Percentiles rank a stretch among this genome's conserved stretches.
Conservation (phyloP, 345 rosid species). For the Eucalyptus lansdowneana region DNA sequence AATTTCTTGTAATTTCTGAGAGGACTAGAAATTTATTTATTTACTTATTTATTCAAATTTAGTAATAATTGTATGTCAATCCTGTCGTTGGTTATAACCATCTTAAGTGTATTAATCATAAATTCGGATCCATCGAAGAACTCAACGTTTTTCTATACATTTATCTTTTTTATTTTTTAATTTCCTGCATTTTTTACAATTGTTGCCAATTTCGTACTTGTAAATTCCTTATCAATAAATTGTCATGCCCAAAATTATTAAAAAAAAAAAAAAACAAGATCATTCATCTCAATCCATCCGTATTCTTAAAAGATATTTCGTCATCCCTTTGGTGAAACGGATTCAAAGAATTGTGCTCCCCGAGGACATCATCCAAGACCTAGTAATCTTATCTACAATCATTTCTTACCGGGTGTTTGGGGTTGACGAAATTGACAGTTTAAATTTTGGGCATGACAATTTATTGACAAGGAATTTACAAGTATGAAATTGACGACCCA, state of each 20-base stretch:
- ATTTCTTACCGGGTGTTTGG: not conserved
- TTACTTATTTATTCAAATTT: not conserved
- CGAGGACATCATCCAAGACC: not conserved
- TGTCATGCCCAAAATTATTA: not conserved
- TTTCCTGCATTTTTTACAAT: not conserved
- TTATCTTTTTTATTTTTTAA: not conserved
- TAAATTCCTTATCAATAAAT: not conserved
- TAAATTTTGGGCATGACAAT: too few species aligned
- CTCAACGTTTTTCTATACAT: not conserved
- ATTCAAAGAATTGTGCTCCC: not conserved
- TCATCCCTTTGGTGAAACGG: not conserved
- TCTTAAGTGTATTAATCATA: not conserved
- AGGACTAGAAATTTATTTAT: not conserved
- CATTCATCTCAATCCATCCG: accelerated
- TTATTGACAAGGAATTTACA: too few species aligned
- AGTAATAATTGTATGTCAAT: not conserved
- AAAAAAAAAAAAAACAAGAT: accelerated
- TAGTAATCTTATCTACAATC: not conserved
- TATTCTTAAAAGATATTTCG: not conserved
- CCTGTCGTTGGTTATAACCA: not conserved
- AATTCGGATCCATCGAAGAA: not conserved
- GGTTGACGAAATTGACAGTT: not conserved
- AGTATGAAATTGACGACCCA: not conserved
- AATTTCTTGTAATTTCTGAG: not conserved
- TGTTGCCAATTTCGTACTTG: not conserved